Evolutionary conservation across 257 asterid species (phyloP).

Genomic region (Nicotiana paniculata): DNA sequence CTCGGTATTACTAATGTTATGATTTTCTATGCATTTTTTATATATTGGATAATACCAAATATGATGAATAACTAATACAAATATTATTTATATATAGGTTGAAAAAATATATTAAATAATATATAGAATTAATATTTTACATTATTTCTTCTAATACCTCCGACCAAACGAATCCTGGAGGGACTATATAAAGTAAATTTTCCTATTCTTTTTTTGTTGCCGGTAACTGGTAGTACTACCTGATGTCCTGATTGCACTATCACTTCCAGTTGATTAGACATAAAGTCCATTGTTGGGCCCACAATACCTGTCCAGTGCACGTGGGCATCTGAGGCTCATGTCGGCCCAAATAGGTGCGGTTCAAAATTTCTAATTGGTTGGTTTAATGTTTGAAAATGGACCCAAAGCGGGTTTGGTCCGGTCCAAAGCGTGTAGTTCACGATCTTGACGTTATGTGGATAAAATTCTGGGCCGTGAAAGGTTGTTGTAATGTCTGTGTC

Average conservation of each 20-base stretch:
- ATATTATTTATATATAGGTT: too few relatives aligned
- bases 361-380: neutral
- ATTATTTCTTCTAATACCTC: too few relatives aligned
- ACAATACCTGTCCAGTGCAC: constrained; percentile 22
- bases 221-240: neutral
- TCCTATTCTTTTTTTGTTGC: too few relatives aligned
- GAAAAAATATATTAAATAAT: too few relatives aligned
- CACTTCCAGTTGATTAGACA: constrained; percentile 29
- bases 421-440: constrained; percentile 10
- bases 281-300: constrained; percentile 27
- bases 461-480: neutral
- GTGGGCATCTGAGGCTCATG: constrained; percentile 35
- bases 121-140: too few relatives aligned
- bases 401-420: constrained; percentile 20
- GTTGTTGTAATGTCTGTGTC: constrained; percentile 1
- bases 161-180: too few relatives aligned
- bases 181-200: too few relatives aligned
- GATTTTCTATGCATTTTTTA: too few relatives aligned
- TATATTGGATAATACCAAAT: too few relatives aligned
- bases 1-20: too few relatives aligned
- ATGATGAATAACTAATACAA: too few relatives aligned
- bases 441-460: neutral
- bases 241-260: neutral
- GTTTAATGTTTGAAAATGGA: neutral
- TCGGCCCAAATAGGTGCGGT: constrained; percentile 31